These are phyloP conservation scores for Alternaria consortialis DNA, from an alignment of 2,329 filamentous ascomycete species.

Conservation along the genomic window DNA sequence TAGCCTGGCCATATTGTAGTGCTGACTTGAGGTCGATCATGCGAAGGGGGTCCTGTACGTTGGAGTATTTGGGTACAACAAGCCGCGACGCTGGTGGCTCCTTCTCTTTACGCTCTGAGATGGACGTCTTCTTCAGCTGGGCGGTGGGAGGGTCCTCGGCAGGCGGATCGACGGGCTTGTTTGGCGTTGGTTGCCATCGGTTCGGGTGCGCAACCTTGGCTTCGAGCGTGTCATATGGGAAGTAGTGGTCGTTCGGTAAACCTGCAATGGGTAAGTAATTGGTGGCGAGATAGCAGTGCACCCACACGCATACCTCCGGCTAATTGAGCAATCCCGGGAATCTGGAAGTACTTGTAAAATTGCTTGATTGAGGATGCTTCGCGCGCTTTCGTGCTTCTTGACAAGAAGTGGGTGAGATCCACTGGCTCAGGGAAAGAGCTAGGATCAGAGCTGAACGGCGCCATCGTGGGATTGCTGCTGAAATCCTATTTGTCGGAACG, in stretches of 20 bases:
- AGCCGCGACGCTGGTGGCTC: conserved; percentile 61
- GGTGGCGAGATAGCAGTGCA: background rate
- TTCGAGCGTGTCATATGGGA: conserved; percentile 91
- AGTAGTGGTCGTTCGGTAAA: conserved; percentile 81
- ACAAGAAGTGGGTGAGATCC: conserved; percentile 83
- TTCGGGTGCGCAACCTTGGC: conserved; percentile 78
- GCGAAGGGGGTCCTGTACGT: conserved; percentile 65
- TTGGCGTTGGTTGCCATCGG: conserved; percentile 76
- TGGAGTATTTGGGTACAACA: conserved; percentile 74
- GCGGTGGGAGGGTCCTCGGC: conserved; percentile 36
- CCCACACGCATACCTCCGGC: conserved; percentile 60
- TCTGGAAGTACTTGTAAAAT: conserved; percentile 84
- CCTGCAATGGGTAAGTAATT: conserved; percentile 59
- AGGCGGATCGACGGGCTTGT: conserved; percentile 62
- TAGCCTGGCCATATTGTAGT: conserved; percentile 85
- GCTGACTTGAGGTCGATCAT: conserved; percentile 84
- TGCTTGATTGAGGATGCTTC: conserved; percentile 74
- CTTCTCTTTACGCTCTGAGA: conserved; percentile 33
- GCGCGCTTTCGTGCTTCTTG: conserved; percentile 72
- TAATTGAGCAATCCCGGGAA: conserved; percentile 69
- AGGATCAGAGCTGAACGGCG: conserved; percentile 35
- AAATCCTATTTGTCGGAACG: background rate
- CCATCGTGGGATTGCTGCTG: conserved; percentile 27
- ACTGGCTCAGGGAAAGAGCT: conserved; percentile 62
- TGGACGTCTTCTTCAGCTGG: conserved; percentile 42